A percentile compares a stretch with the other conserved stretches of the same genome.
These are phyloP conservation scores for Beauveria sp. DNA, from an alignment of 2,329 filamentous ascomycete genomes.

Conservation along the genomic window DNA sequence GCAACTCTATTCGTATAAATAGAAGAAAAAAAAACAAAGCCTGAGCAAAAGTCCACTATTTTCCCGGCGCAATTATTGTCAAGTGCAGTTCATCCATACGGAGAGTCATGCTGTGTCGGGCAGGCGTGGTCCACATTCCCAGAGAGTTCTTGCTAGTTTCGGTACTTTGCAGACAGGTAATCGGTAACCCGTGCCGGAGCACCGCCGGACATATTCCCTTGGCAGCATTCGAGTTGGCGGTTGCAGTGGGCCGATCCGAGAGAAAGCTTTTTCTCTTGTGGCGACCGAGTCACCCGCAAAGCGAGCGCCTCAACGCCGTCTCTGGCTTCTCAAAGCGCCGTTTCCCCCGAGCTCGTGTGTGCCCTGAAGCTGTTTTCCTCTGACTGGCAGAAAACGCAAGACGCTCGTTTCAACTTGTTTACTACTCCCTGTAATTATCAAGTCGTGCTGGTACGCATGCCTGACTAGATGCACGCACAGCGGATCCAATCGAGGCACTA, in stretches of 20 bases:
- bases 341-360: not conserved
- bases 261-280: not conserved
- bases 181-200: constrained; percentile 4
- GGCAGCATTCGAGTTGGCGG: not conserved
- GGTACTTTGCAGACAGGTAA: constrained; percentile 1
- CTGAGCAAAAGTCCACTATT: constrained; percentile 5
- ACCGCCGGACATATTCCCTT: not conserved
- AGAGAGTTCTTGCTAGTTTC: not conserved
- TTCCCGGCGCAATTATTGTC: constrained; percentile 5
- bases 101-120: not conserved
- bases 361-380: too few relatives aligned
- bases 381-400: too few relatives aligned
- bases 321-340: not conserved
- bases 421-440: too few relatives aligned
- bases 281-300: not conserved
- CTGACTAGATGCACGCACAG: not conserved
- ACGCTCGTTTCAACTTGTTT: too few relatives aligned
- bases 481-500: not conserved
- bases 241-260: constrained; percentile 6
- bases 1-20: constrained; percentile 1
- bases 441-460: not conserved
- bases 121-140: not conserved
- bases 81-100: not conserved
- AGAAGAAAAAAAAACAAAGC: not conserved
- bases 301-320: not conserved